Evolutionary conservation across 768 basidiomycete species (phyloP), one percentile per base, ranked within the genome.

Genomic region (Kwoniella shandongensis): DNA sequence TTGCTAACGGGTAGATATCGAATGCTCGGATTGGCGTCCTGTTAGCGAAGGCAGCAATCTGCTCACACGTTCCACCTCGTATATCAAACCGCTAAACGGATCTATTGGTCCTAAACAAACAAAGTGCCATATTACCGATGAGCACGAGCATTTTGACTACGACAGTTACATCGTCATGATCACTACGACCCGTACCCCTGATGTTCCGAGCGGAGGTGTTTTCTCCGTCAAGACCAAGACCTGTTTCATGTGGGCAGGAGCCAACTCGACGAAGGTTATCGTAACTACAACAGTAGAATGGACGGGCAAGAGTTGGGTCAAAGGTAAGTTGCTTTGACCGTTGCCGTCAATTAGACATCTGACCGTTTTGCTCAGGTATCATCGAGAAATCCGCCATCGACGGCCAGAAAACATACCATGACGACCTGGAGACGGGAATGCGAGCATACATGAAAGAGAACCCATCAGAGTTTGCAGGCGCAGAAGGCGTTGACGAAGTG

Each of bases 291-390:
- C 88, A 62, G 89, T 98, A 1, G 93, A 97, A 59, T 99, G 94
- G 92, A 90, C 89, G 0, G 93, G 93, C 41, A 83, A 91, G 66
- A 93, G 90, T 78, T 98, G 97, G 78, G 92, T 99, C 77, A 94
- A 89, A 78, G 88, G 92, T 91, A 55, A 63, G 79, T 32, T 20
- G 22, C 18, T 5, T 51, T 51, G 30, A 18, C 29, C 15, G n/a
- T n/a, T n/a, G n/a, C n/a, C n/a, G 25, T 32, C 26, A 29, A 13
- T 62, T 35, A 25, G 39, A 39, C 23, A 6, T 23, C 10, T 18
- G 11, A 54, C 18, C 22, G 17, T n/a, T 27, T 11, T 2, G n/a
- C 1, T 32, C 67, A 94, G 93, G 90, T 52, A 89, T 99, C 64
- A 97, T 98, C 62, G 93, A 97, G 73, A 85, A 83, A 61, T 90